phyloP scores from a whole-genome alignment of 352 stramenopile species.

The Phytophthora boehmeriae region DNA sequence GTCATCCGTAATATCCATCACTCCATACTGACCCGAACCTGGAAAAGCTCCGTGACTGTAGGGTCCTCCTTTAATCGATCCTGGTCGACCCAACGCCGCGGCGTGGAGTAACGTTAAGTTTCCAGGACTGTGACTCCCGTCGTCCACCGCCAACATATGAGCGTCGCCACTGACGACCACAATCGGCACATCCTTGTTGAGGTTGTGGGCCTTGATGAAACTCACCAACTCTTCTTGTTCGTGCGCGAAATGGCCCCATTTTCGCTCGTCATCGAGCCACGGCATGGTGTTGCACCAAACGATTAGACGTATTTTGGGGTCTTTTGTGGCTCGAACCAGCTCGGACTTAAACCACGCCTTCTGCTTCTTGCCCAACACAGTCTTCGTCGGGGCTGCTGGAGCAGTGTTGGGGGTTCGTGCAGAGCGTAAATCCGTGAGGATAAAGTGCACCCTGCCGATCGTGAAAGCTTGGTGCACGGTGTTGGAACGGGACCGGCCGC shows the following conservation, averaged over 20 bases:
- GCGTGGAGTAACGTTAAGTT: constrained; percentile 84
- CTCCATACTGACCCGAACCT: constrained; percentile 77
- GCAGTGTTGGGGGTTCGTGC: constrained; percentile 70
- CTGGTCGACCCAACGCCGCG: constrained; percentile 77
- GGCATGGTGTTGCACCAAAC: constrained; percentile 90
- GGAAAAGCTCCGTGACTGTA: constrained; percentile 88
- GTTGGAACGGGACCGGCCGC: constrained; percentile 39
- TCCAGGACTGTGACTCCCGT: constrained; percentile 72
- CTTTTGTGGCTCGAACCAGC: constrained; percentile 61
- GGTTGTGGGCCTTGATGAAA: constrained; percentile 66
- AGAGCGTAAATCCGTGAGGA: constrained; percentile 85
- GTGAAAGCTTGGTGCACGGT: constrained; percentile 85
- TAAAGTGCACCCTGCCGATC: constrained; percentile 82
- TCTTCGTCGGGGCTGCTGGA: constrained; percentile 77
- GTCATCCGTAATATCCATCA: constrained; percentile 85
- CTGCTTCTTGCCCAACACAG: constrained; percentile 81
- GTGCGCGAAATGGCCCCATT: constrained; percentile 86
- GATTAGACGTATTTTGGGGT: constrained; percentile 68
- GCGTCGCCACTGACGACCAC: constrained; percentile 88
- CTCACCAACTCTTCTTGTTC: constrained; percentile 82
- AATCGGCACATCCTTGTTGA: constrained; percentile 76
- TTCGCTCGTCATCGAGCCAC: constrained; percentile 85
- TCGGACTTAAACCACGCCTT: constrained; percentile 90
- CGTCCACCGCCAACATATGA: constrained; percentile 90
- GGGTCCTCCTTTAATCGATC: constrained; percentile 85